Base-by-base conservation (phyloP, 2,329 filamentous ascomycete species). In the Paraconiothyrium brasiliense region DNA sequence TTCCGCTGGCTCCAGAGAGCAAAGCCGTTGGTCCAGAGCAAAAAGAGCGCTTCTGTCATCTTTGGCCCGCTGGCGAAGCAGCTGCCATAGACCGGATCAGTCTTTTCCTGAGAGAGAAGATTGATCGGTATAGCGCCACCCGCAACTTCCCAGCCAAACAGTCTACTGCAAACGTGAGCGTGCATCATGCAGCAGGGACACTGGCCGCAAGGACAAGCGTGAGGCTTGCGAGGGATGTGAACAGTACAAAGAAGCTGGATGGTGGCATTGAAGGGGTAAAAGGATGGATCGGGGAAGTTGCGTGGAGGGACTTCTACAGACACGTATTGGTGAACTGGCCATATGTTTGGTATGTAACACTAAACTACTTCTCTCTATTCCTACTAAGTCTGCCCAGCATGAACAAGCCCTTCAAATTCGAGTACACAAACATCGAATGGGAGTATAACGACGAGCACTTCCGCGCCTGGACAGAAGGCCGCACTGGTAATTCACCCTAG, bases 371-470 rank as follows among this genome's bases (percentile, higher is more conserved):
- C 48, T 58, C 34, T 20, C 3, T 20, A 24, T 4, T 24, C 52
- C 47, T 43, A 37, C 54, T 50, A 34, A 39, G 16, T 39, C 20
- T 35, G 11, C 58, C 13, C 16, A 78, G 87, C 73, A 92, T 92
- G 90, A 87, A 88, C 77, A 91, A 91, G 68, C 88, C 89, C 1
- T 91, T 91, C 84, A 97, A 97, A 72, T 91, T 90, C 39, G 92
- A 94, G 71, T 95, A 93, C 78, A 89, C 91, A 48, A 90, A 94
- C 68, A 90, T 97, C 51, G 80, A 86, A 54, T 97, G 93, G 93
- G 92, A 93, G 55, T 70, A 81, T 79, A 61, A 78, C 71, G 37
- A 73, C 76, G 54, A 68, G 63, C 59, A 82, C 74, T 95, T 97
- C 79, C 69, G 83, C 1, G 88, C 89, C 3, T 97, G 94, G 52